A percentile compares a stretch with the other conserved stretches of the same genome.
phyloP scores from a whole-genome alignment of 148 eudicot species.

The Nepenthes mirabilis region DNA sequence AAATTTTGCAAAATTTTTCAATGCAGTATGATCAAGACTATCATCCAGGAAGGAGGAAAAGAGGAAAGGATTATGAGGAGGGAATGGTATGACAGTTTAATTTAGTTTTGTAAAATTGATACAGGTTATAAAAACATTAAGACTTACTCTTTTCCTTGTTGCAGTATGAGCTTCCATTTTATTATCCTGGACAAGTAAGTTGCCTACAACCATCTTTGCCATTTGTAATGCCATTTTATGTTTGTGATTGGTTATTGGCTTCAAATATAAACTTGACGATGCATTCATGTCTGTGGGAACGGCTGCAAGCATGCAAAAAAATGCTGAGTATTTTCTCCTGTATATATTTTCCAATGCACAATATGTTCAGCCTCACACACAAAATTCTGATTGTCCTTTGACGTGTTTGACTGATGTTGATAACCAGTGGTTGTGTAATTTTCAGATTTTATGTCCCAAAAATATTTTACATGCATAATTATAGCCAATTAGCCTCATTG shows the following conservation, averaged over 20 bases:
- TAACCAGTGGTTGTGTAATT: too few species aligned
- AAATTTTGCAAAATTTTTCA: conserved; percentile 4
- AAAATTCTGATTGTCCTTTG: too few species aligned
- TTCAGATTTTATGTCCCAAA: too few species aligned
- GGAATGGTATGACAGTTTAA: conserved; percentile 64
- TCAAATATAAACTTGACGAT: too few species aligned
- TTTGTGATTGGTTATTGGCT: too few species aligned
- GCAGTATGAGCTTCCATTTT: conserved; percentile 99
- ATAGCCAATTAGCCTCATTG: too few species aligned
- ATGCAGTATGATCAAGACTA: conserved; percentile 91
- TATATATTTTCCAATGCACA: not conserved
- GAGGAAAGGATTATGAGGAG: conserved; percentile 90
- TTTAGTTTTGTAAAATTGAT: conserved; percentile 7
- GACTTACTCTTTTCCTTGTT: conserved; percentile 12
- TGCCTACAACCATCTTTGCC: not conserved
- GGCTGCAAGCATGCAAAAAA: too few species aligned
- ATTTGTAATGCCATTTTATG: not conserved
- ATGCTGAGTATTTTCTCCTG: too few species aligned
- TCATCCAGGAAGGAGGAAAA: conserved; percentile 93
- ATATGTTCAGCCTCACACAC: not conserved
- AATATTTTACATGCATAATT: too few species aligned
- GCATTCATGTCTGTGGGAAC: too few species aligned
- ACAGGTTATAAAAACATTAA: conserved; percentile 2
- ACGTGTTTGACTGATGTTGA: too few species aligned
- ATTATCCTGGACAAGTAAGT: conserved; percentile 98